Evolutionary conservation across 2,329 filamentous ascomycete genomes (phyloP), one percentile per base, ranked within the genome.

Genomic region (Alternaria rosae): DNA sequence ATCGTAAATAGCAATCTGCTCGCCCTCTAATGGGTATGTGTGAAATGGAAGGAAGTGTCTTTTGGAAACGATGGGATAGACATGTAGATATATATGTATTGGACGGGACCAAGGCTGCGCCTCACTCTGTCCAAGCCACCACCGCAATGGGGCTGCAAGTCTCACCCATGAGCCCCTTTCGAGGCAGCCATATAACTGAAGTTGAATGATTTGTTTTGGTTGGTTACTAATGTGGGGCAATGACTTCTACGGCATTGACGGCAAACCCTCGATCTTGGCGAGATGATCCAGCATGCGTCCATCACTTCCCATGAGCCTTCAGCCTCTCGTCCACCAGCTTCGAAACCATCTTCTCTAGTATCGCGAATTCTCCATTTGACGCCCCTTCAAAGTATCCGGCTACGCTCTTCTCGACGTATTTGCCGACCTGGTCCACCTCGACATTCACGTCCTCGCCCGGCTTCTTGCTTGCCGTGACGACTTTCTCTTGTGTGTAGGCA

Each of bases 401-500:
- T 59, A 97, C 88, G 66, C 92, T 94, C 87, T 97, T 97, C 83
- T 94, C 91, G 2, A 92, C 91, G 73, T 94, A 94, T 82, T 94
- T 94, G 54, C 89, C 89, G 6, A 91, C 87, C 83, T 97, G 92
- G 77, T 97, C 94, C 56, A 97, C 94, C 84, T 97, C 94, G 35
- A 97, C 87, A 75, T 97, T 97, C 64, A 97, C 92, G 52, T 89
- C 87, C 6, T 97, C 92, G 3, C 94, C 93, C 28, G 86, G 82
- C 80, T 87, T 84, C 86, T 97, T 97, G 54, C 83, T 84, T 3
- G 92, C 92, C 66, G 93, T 89, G 15, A 97, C 91, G 15, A 99
- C 90, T 79, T 92, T 92, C 80, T 94, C 92, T 83, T 98, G 95
- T 11, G 95, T 97, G 80, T 99, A 99, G 9, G 92, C 88, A 78